Evolutionary conservation across 148 eudicot genomes (phyloP).

Genomic region (Limonium bicolor): DNA sequence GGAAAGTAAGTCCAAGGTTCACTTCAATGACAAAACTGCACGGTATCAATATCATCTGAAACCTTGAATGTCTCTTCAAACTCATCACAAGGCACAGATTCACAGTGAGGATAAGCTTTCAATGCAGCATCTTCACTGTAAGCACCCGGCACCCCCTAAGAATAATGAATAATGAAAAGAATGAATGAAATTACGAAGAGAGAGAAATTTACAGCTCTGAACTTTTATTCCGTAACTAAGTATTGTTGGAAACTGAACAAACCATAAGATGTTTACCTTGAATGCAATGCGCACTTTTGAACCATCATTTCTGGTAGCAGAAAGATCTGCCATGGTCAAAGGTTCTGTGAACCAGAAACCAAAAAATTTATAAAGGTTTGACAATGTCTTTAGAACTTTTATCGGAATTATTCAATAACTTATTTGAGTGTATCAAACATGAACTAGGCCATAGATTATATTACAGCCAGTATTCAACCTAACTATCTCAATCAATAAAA

Average conservation of each 20-base stretch:
- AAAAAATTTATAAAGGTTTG: too few species aligned
- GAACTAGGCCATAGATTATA: too few species aligned
- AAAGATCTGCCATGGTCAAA: slow-evolving; percentile 11
- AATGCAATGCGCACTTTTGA: slow-evolving; percentile 13
- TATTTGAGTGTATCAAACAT: too few species aligned
- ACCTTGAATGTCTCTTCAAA: slow-evolving; percentile 36
- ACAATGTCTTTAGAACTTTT: too few species aligned
- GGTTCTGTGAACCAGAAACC: slow-evolving; percentile 15
- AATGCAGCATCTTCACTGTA: slow-evolving; percentile 35
- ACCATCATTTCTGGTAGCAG: slow-evolving; percentile 14
- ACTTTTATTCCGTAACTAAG: not conserved
- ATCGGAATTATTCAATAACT: too few species aligned
- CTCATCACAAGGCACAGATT: slow-evolving; percentile 25
- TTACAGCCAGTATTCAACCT: too few species aligned
- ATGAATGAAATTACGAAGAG: not conserved
- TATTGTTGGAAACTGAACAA: not conserved
- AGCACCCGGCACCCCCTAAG: slow-evolving; percentile 26
- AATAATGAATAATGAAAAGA: not conserved
- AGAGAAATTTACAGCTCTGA: not conserved
- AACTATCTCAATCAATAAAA: too few species aligned
- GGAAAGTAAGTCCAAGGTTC: not conserved
- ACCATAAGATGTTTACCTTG: slow-evolving; percentile 11
- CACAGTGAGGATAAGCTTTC: slow-evolving; percentile 25
- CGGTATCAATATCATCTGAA: not conserved
- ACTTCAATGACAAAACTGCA: not conserved